phyloP scores from a whole-genome alignment of 805 yeast genomes.

The Candida cerambycidarum region DNA sequence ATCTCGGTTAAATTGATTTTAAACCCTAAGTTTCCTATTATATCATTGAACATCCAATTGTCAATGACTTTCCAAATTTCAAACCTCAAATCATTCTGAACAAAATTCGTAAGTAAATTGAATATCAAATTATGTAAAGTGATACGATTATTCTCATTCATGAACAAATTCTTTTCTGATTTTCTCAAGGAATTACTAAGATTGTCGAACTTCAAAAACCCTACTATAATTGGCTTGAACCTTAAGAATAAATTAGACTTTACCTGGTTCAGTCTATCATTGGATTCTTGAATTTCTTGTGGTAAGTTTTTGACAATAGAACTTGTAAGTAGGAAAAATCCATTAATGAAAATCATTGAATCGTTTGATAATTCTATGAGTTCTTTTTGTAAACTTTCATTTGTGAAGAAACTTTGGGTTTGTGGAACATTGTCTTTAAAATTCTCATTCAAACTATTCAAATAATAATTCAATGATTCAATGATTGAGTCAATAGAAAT shows the following conservation, averaged over 20 bases:
- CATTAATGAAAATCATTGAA: conserved; percentile 69
- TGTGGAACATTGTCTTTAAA: conserved; percentile 29
- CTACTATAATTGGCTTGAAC: conserved; percentile 32
- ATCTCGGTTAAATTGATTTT: conserved; percentile 47
- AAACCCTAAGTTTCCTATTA: conserved; percentile 23
- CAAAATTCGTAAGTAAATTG: conserved; percentile 52
- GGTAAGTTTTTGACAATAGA: conserved; percentile 30
- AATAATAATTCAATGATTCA: conserved; percentile 54
- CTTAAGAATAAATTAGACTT: conserved; percentile 29
- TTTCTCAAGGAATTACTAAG: conserved; percentile 15
- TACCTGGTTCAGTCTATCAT: conserved; percentile 17
- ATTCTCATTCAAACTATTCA: conserved; percentile 43
- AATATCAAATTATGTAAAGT: conserved; percentile 41
- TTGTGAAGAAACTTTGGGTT: conserved; percentile 24
- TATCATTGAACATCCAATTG: conserved; percentile 56
- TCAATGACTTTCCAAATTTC: conserved; percentile 72
- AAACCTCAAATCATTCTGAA: conserved; percentile 35
- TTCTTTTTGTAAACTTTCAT: conserved; percentile 27
- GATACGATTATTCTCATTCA: conserved; percentile 38
- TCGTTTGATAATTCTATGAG: conserved; percentile 71
- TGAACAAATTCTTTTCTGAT: conserved; percentile 15
- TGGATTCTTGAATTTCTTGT: conserved; percentile 21
- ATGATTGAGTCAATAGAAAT: conserved; percentile 59
- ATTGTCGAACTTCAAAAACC: conserved; percentile 42
- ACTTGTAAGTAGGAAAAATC: conserved; percentile 65